These are phyloP conservation scores for Metarhizium humberi DNA, from an alignment of 2,329 filamentous ascomycete species.

Conservation along the genomic window DNA sequence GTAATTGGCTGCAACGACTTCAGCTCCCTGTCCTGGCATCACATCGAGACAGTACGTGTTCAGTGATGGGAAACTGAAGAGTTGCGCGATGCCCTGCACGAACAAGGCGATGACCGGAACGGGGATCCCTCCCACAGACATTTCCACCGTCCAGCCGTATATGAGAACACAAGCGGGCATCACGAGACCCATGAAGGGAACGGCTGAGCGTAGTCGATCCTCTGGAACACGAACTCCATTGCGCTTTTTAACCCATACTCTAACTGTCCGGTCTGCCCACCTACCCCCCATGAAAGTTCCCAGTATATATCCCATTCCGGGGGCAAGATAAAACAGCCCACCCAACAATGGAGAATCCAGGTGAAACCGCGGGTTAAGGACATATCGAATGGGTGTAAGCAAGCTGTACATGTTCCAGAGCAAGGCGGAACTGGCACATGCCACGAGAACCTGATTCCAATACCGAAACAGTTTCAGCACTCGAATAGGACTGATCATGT, in stretches of 20 bases:
- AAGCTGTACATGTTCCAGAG: slow-evolving; percentile 63
- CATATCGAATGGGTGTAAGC: slow-evolving; percentile 60
- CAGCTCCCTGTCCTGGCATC: slow-evolving; percentile 57
- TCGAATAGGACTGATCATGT: slow-evolving; percentile 57
- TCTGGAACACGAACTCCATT: slow-evolving; percentile 54
- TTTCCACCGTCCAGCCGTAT: slow-evolving; percentile 45
- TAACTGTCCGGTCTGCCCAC: slow-evolving; percentile 59
- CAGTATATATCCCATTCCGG: slow-evolving; percentile 58
- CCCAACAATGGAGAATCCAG: slow-evolving; percentile 56
- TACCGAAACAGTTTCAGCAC: slow-evolving; percentile 57
- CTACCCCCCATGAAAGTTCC: slow-evolving; percentile 65
- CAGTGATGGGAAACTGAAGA: slow-evolving; percentile 66
- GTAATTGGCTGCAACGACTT: slow-evolving; percentile 75
- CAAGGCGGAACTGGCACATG: slow-evolving; percentile 49
- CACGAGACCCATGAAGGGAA: slow-evolving; percentile 46
- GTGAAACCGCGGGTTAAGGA: slow-evolving; percentile 65
- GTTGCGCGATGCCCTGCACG: slow-evolving; percentile 61
- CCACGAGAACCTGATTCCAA: slow-evolving; percentile 55
- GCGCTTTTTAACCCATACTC: slow-evolving; percentile 52
- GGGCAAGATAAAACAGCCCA: slow-evolving; percentile 66
- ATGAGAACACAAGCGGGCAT: slow-evolving; percentile 57
- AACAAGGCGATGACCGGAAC: slow-evolving; percentile 67
- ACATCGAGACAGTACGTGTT: slow-evolving; percentile 81
- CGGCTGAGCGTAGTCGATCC: slow-evolving; percentile 53
- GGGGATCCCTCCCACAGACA: slow-evolving; percentile 39